Base-by-base conservation (phyloP, 768 basidiomycete species). In the Rubroboletus pulcherrimus region DNA sequence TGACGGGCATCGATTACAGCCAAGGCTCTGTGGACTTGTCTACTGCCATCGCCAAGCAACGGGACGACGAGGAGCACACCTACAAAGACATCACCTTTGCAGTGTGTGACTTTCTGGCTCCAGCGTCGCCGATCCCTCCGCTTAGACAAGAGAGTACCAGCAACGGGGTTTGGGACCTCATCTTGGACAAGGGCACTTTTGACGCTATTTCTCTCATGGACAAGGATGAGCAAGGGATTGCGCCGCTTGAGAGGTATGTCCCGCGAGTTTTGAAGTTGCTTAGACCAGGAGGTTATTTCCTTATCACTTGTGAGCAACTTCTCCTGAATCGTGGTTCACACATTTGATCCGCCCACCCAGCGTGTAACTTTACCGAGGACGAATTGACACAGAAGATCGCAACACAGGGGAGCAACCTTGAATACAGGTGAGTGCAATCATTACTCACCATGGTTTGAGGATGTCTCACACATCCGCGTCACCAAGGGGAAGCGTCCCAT, bases 101-200 rank as follows among this genome's bases (percentile, higher is more conserved):
- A 24, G 71, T 70, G 12, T 85, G 84, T 64, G 84, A 93, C 72
- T 89, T 93, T 62, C 70, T 93, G 37, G 66, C 73, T 10, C 76
- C 83, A 5, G 76, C 78, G 38, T 84, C 85, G 2, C 73, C 74
- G 12, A 44, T 63, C 7, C 55, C 68, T 7, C 50, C 52, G 35
- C 60, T 58, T 41, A 48, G n/a, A 49, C 57, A 9, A 11, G 58
- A 55, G 38, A 24, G 24, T 4, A 35, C 46, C 1, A 41, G 51
- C 19, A 58, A 58, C 5, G 56, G 60, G 3, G 56, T 66, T 10
- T 93, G 91, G 91, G 87, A 91, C 64, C 71, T 92, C 7, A 65
- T 93, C 15, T 65, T 93, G 53, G 91, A 93, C 71, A 93, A 93
- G 68, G 91, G 91, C n/a, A 93, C 91, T 0, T 91, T 84, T 64